phyloP scores from a whole-genome alignment of 441 rosid species.

The Erodium chrysanthum region DNA sequence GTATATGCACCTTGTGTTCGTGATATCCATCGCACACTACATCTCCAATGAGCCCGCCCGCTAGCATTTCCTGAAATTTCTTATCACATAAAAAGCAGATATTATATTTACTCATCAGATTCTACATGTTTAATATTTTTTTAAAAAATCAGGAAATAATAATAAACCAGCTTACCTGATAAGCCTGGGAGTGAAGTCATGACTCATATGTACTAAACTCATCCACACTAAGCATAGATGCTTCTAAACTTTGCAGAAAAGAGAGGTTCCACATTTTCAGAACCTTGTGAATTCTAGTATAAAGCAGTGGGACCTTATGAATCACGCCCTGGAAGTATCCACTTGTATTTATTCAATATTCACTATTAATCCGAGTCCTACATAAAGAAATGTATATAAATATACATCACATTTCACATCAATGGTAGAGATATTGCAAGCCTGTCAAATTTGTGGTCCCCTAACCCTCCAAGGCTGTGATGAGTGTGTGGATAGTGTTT shows the following conservation, averaged over 20 bases:
- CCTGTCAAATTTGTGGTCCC: constrained; percentile 1
- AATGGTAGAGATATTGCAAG: not conserved
- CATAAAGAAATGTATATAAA: no score
- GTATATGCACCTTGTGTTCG: constrained; percentile 72
- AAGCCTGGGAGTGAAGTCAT: constrained; percentile 53
- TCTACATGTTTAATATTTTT: no score
- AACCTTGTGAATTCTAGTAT: not conserved
- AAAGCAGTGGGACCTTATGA: no score
- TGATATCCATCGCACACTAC: constrained; percentile 57
- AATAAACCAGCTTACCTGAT: constrained; percentile 43
- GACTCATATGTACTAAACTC: constrained; percentile 37
- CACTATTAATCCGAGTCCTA: no score
- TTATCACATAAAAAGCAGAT: no score
- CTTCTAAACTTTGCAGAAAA: constrained; percentile 17
- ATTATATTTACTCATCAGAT: not conserved
- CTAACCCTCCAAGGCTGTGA: not conserved
- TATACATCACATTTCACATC: no score
- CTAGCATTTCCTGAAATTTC: constrained; percentile 29
- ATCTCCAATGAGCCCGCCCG: constrained; percentile 37
- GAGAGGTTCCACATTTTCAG: constrained; percentile 6
- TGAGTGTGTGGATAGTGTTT: not conserved
- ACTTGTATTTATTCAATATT: no score
- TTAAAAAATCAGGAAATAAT: not conserved
- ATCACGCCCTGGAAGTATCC: no score
- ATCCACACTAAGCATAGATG: constrained; percentile 14